Evolutionary conservation across 1,139 yeast species (phyloP).

Genomic region (Sugiyamaella sp.): DNA sequence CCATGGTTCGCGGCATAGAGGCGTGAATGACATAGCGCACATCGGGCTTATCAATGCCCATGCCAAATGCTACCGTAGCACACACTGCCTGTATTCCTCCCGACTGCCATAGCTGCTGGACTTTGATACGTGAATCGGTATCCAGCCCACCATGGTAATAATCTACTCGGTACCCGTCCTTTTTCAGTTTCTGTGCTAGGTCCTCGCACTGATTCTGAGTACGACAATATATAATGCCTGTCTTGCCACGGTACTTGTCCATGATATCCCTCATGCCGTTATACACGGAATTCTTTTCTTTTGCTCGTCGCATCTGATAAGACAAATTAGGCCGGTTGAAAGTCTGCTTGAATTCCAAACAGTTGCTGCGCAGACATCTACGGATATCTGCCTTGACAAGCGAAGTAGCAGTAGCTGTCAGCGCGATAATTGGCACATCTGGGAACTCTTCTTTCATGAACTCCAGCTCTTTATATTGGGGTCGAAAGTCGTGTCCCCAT

Average conservation of each 20-base stretch:
- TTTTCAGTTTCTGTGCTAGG: constrained; percentile 63
- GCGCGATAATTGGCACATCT: constrained; percentile 86
- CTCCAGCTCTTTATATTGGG: constrained; percentile 85
- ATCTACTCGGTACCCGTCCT: constrained; percentile 65
- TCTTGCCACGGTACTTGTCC: constrained; percentile 57
- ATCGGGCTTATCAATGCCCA: constrained; percentile 98
- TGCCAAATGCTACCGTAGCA: constrained; percentile 97
- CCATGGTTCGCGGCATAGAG: constrained; percentile 87
- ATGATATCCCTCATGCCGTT: constrained; percentile 58
- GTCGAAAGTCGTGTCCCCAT: constrained; percentile 99
- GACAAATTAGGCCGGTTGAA: constrained; percentile 86
- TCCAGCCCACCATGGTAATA: constrained; percentile 95
- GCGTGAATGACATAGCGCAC: constrained; percentile 89
- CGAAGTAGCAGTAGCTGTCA: constrained; percentile 97
- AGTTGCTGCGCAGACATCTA: constrained; percentile 38
- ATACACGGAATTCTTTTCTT: constrained; percentile 50
- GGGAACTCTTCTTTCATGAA: constrained; percentile 75
- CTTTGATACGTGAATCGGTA: constrained; percentile 66
- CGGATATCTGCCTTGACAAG: constrained; percentile 82
- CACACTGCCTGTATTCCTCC: constrained; percentile 76
- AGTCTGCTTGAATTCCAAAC: constrained; percentile 60
- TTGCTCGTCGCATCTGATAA: constrained; percentile 69
- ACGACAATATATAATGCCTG: constrained; percentile 94
- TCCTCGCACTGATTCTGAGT: constrained; percentile 88
- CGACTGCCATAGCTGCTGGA: constrained; percentile 83